These are phyloP conservation scores for Boechera stricta DNA, from an alignment of 345 rosid species.

Conservation along the genomic window DNA sequence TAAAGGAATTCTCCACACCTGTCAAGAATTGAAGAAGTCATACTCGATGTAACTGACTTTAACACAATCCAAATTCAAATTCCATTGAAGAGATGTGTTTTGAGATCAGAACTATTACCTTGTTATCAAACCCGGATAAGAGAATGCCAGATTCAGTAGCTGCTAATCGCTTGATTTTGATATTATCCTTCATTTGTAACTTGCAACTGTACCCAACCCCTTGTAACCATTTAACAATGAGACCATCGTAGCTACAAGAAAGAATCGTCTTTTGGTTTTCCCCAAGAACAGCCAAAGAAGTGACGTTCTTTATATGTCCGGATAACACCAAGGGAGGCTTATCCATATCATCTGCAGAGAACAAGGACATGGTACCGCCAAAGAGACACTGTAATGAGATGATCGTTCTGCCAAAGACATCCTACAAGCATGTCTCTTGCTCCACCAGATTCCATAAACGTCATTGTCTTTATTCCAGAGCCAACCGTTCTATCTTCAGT, in stretches of 20 bases:
- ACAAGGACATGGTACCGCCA: constrained; percentile 65
- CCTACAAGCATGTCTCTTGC: constrained; percentile 82
- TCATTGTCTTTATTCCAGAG: constrained; percentile 57
- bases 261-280: constrained; percentile 54
- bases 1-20: constrained; percentile 69
- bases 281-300: constrained; percentile 58
- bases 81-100: background rate
- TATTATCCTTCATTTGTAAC: constrained; percentile 56
- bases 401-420: constrained; percentile 80
- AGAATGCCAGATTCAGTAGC: constrained; percentile 59
- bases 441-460: constrained; percentile 58
- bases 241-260: constrained; percentile 80
- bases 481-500: constrained; percentile 61
- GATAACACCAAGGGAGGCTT: constrained; percentile 59
- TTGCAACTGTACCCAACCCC: constrained; percentile 65
- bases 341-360: constrained; percentile 66
- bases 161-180: constrained; percentile 68
- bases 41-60: background rate
- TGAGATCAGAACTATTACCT: constrained; percentile 35
- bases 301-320: constrained; percentile 74
- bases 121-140: constrained; percentile 57
- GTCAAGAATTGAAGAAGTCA: constrained; percentile 1
- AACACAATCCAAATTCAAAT: background rate
- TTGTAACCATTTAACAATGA: constrained; percentile 70
- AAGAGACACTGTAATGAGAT: constrained; percentile 72